phyloP scores from a whole-genome alignment of 148 eudicot species.

The Rhododendron mucronatum region DNA sequence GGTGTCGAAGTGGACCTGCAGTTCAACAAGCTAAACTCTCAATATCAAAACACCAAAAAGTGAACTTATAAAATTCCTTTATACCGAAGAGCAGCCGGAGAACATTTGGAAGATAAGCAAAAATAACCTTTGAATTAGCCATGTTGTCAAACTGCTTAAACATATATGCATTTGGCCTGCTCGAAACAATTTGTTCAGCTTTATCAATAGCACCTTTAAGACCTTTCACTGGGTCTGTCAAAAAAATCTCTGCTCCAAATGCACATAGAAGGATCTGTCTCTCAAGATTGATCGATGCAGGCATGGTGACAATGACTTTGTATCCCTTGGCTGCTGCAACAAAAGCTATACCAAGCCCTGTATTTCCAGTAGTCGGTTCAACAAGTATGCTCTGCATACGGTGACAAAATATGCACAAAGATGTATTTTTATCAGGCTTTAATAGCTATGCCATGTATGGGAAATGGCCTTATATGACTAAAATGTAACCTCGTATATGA shows the following conservation, averaged over 20 bases:
- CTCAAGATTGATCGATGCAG: conserved; percentile 56
- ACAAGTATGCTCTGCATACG: conserved; percentile 50
- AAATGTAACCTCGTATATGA: not conserved
- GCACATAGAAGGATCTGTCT: conserved; percentile 61
- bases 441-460: not conserved
- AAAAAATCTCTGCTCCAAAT: conserved; percentile 62
- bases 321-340: conserved; percentile 67
- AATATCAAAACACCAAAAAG: not conserved
- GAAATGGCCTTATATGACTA: not conserved
- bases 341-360: conserved; percentile 67
- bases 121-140: conserved; percentile 61
- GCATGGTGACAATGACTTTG: conserved; percentile 58
- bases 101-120: not conserved
- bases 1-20: conserved; percentile 70
- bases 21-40: conserved; percentile 3
- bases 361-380: conserved; percentile 71
- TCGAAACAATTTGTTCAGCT: conserved; percentile 63
- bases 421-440: not conserved
- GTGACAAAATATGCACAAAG: not conserved
- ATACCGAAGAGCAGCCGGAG: not conserved
- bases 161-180: conserved; percentile 62
- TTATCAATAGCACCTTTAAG: conserved; percentile 68
- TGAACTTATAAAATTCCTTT: not conserved
- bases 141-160: conserved; percentile 63
- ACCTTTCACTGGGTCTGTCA: conserved; percentile 62